Conservation (phyloP, 192 early-diverging fungal genomes). For the Glomus cerebriforme region DNA sequence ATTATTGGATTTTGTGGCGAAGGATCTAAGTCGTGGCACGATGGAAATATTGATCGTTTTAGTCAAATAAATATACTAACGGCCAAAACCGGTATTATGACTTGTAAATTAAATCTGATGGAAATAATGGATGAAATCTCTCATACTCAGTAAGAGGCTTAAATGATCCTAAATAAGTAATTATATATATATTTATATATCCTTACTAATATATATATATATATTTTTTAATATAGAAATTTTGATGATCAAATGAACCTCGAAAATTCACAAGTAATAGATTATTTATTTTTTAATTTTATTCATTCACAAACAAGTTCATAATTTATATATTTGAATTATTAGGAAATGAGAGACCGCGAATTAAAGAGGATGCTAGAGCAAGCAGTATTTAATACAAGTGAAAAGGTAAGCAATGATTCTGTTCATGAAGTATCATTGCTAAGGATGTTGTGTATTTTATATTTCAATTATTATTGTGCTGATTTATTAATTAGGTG, state of each 20-base stretch:
- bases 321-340: neutral
- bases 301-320: neutral
- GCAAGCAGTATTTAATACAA: slow-evolving; percentile 19
- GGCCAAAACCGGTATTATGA: slow-evolving; percentile 29
- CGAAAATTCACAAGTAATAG: neutral
- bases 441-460: neutral
- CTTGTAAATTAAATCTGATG: slow-evolving; percentile 2
- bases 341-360: neutral
- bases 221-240: neutral
- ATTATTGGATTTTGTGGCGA: slow-evolving; percentile 27
- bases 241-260: slow-evolving; percentile 25
- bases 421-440: neutral
- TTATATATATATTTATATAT: neutral
- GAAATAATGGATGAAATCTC: neutral
- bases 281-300: neutral
- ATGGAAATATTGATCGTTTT: neutral
- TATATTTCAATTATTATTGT: neutral
- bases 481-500: slow-evolving; percentile 5
- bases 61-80: slow-evolving; percentile 21
- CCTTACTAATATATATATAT: neutral
- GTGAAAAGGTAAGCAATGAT: neutral
- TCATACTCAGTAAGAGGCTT: slow-evolving; percentile 5
- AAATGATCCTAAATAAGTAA: neutral
- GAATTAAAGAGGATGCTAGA: slow-evolving; percentile 29
- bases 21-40: slow-evolving; percentile 8